A percentile compares a stretch with the other conserved stretches of the same genome.
These are phyloP conservation scores for Amphirosellinia nigrospora DNA, from an alignment of 495 filamentous ascomycete species.

Conservation along the genomic window DNA sequence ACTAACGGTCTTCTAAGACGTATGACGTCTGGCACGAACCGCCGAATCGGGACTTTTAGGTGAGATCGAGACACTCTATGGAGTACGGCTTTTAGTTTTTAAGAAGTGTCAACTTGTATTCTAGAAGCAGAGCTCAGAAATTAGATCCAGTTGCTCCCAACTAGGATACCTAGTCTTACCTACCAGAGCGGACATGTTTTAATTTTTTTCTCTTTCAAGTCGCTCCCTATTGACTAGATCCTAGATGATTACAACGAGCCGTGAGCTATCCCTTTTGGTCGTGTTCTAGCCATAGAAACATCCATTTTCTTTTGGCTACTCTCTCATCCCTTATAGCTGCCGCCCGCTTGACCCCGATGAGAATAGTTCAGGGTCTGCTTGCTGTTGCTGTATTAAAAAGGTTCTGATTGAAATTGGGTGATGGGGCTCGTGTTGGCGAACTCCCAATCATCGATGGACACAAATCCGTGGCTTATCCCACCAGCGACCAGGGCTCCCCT, in stretches of 20 bases:
- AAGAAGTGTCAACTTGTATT: background rate
- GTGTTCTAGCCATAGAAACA: background rate
- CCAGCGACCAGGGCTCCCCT: slow-evolving; percentile 16
- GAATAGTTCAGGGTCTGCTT: slow-evolving; percentile 27
- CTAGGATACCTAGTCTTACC: background rate
- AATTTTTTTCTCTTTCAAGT: background rate
- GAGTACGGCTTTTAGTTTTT: background rate
- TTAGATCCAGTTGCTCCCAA: background rate
- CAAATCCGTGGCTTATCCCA: slow-evolving; percentile 24
- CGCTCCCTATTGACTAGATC: background rate
- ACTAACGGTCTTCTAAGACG: slow-evolving; percentile 3
- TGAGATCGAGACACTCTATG: slow-evolving; percentile 1
- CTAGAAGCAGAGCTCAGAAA: background rate
- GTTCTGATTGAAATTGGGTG: slow-evolving; percentile 26
- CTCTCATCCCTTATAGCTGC: slow-evolving; percentile 19
- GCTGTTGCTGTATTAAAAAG: slow-evolving; percentile 11
- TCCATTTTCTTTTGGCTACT: slow-evolving; percentile 13
- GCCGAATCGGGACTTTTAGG: slow-evolving; percentile 1
- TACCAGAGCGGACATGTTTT: background rate
- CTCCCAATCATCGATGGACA: slow-evolving; percentile 26
- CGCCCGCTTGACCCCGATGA: slow-evolving; percentile 25
- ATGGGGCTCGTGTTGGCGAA: slow-evolving; percentile 19
- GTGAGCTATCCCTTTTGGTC: slow-evolving; percentile 13
- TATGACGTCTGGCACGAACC: slow-evolving; percentile 20
- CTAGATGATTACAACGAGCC: background rate